Conservation (phyloP, 768 basidiomycete genomes). For the Scleroderma citrinum region DNA sequence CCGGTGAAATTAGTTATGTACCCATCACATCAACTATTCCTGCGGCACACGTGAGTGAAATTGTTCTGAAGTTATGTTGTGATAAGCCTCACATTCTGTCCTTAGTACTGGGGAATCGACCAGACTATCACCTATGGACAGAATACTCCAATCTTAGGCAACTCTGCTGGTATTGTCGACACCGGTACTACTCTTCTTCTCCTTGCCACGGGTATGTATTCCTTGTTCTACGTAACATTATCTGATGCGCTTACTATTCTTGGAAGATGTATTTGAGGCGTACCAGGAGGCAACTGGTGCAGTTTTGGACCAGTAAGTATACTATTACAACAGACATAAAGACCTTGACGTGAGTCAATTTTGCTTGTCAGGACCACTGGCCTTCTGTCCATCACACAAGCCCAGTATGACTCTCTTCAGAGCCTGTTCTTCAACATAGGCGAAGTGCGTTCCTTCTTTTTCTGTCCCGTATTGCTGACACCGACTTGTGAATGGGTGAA, state of each 20-base stretch:
- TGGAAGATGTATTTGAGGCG: conserved; percentile 44
- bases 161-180: conserved; percentile 45
- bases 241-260: neutral
- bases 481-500: neutral
- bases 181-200: conserved; percentile 50
- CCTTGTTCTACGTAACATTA: neutral
- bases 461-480: neutral
- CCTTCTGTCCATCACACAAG: conserved; percentile 45
- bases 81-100: neutral
- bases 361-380: conserved; percentile 40
- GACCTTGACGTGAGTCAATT: neutral
- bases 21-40: conserved; percentile 43
- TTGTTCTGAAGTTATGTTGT: neutral
- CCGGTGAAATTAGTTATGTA: conserved; percentile 30
- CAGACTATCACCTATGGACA: conserved; percentile 32
- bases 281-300: conserved; percentile 53
- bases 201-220: conserved; percentile 36
- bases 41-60: conserved; percentile 28
- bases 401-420: conserved; percentile 43
- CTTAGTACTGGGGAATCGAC: conserved; percentile 45
- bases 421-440: conserved; percentile 51
- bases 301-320: conserved; percentile 39
- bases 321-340: neutral
- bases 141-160: conserved; percentile 26
- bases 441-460: conserved; percentile 23